phyloP scores from a whole-genome alignment of 75 land plant species.

The Selaginella moellendorffii region DNA sequence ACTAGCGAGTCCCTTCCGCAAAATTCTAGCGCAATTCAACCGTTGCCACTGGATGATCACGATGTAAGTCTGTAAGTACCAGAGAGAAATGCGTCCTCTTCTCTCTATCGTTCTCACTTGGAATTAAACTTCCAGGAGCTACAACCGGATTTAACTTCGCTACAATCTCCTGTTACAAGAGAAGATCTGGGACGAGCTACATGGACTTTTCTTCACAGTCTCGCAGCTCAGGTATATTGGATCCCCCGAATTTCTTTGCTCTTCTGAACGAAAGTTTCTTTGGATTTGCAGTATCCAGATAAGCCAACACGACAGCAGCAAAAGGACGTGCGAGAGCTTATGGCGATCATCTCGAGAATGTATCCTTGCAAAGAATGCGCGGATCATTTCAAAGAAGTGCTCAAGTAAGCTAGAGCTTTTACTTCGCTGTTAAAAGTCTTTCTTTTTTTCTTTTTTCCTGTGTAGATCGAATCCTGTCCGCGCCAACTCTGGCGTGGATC shows the following conservation, averaged over 20 bases:
- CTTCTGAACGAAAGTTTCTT: slow-evolving; percentile 15
- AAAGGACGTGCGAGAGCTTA: slow-evolving; percentile 89
- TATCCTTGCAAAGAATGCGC: slow-evolving; percentile 94
- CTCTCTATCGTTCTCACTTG: neutral
- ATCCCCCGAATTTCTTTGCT: neutral
- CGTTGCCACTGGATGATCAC: neutral
- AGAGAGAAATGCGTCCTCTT: neutral
- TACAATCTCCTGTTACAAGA: slow-evolving; percentile 52
- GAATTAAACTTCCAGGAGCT: neutral
- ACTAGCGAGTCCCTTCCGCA: neutral
- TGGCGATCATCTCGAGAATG: slow-evolving; percentile 78
- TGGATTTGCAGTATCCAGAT: slow-evolving; percentile 59
- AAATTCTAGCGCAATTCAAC: neutral
- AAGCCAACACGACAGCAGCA: slow-evolving; percentile 93
- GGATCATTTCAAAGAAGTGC: slow-evolving; percentile 78
- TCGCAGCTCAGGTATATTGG: slow-evolving; percentile 76
- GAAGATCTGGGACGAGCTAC: slow-evolving; percentile 90
- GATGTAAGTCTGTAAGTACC: neutral
- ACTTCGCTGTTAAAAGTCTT: neutral
- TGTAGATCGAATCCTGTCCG: slow-evolving; percentile 71
- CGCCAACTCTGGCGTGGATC: slow-evolving; percentile 55
- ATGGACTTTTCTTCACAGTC: slow-evolving; percentile 86
- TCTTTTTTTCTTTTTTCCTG: neutral
- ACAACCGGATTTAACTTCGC: neutral
- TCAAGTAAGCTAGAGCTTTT: slow-evolving; percentile 38